Evolutionary conservation across 164 flowering plant genomes (phyloP).

Genomic region (Protea cynaroides): DNA sequence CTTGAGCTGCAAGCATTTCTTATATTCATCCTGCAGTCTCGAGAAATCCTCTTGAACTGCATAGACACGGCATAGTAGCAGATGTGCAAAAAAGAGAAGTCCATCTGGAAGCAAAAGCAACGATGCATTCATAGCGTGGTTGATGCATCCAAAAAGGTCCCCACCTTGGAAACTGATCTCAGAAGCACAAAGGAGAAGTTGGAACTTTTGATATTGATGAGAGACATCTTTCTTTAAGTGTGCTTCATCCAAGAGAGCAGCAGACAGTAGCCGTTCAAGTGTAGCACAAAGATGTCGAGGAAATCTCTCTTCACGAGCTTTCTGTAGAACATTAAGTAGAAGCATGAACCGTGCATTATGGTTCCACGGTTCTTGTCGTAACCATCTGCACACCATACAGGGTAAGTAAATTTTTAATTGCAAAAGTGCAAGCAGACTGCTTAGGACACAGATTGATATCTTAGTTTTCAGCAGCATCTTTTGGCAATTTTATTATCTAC

Average conservation of each 20-base stretch:
- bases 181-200: constrained; percentile 85
- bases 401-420: not conserved
- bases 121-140: constrained; percentile 50
- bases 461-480: not conserved
- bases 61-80: constrained; percentile 71
- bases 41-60: constrained; percentile 36
- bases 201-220: constrained; percentile 54
- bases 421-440: not conserved
- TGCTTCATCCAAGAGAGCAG: constrained; percentile 41
- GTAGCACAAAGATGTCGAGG: constrained; percentile 52
- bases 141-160: constrained; percentile 36
- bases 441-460: not conserved
- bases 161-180: constrained; percentile 64
- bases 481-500: not conserved
- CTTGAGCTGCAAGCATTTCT: constrained; percentile 58
- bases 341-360: constrained; percentile 54
- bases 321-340: constrained; percentile 57
- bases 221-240: constrained; percentile 19
- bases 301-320: constrained; percentile 75
- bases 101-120: constrained; percentile 38
- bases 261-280: constrained; percentile 45
- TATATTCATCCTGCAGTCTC: constrained; percentile 42
- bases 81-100: constrained; percentile 63
- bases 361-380: constrained; percentile 85
- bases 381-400: constrained; percentile 43